Evolutionary conservation across 768 basidiomycete genomes (phyloP).

Genomic region (Boletus subcaerulescens): DNA sequence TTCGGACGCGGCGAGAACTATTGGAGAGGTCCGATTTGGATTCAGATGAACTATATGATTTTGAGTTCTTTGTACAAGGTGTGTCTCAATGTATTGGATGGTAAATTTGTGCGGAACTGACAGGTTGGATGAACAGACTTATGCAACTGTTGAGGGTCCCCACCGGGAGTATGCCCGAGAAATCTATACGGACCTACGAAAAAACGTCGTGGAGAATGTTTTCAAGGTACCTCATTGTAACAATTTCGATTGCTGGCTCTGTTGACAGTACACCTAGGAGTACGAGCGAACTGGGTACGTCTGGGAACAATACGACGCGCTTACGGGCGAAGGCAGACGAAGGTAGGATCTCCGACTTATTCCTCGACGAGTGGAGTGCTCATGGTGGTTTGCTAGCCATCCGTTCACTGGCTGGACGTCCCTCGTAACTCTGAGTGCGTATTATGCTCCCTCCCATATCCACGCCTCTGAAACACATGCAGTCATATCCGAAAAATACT

Average conservation of each 20-base stretch:
- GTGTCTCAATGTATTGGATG: background rate
- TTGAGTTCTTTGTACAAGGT: slow-evolving; percentile 79
- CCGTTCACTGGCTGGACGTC: slow-evolving; percentile 99
- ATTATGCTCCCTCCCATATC: background rate
- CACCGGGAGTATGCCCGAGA: slow-evolving; percentile 68
- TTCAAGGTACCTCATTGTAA: slow-evolving; percentile 47
- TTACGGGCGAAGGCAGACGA: slow-evolving; percentile 78
- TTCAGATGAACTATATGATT: slow-evolving; percentile 95
- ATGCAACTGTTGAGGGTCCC: slow-evolving; percentile 77
- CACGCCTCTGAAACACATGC: slow-evolving; percentile 7
- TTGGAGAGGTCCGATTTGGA: slow-evolving; percentile 96
- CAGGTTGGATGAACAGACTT: slow-evolving; percentile 50
- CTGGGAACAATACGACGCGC: slow-evolving; percentile 95
- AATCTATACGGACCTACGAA: slow-evolving; percentile 78
- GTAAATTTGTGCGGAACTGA: background rate
- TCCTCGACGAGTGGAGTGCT: slow-evolving; percentile 3
- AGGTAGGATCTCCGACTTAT: slow-evolving; percentile 52
- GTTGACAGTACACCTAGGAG: slow-evolving; percentile 49
- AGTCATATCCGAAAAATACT: slow-evolving; percentile 74
- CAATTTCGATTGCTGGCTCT: background rate
- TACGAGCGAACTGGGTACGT: slow-evolving; percentile 91
- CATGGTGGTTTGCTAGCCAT: slow-evolving; percentile 50
- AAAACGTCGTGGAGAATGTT: slow-evolving; percentile 84
- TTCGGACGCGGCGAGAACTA: slow-evolving; percentile 95
- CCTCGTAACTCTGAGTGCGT: slow-evolving; percentile 81